phyloP scores from a whole-genome alignment of 768 basidiomycete species.

The Suillus cothurnatus region DNA sequence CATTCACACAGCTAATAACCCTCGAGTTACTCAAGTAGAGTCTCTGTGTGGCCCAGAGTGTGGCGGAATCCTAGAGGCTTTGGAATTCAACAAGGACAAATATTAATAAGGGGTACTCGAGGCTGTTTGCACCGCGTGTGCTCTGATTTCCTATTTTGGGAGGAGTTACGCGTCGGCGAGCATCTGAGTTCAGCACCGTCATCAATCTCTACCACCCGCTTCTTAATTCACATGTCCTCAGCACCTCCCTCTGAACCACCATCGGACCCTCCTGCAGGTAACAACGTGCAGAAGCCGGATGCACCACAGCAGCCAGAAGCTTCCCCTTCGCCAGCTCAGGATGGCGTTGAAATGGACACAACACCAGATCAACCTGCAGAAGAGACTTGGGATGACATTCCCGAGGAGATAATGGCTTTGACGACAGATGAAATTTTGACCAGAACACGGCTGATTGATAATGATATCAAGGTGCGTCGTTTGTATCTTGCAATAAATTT shows the following conservation, averaged over 20 bases:
- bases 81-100: not conserved
- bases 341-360: conserved; percentile 63
- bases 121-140: not conserved
- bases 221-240: conserved; percentile 51
- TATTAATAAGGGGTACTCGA: not conserved
- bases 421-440: conserved; percentile 87
- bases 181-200: conserved; percentile 3
- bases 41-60: not conserved
- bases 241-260: conserved; percentile 57
- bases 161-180: conserved; percentile 29
- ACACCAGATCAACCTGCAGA: conserved; percentile 68
- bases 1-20: not conserved
- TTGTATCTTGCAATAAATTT: not conserved
- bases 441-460: conserved; percentile 91
- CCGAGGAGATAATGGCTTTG: conserved; percentile 79
- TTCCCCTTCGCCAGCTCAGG: conserved; percentile 38
- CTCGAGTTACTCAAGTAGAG: not conserved
- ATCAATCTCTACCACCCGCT: conserved; percentile 5
- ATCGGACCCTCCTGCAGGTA: conserved; percentile 47
- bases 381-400: conserved; percentile 91
- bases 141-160: conserved; percentile 27
- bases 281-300: conserved; percentile 49
- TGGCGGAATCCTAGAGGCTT: not conserved
- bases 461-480: conserved; percentile 83
- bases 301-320: conserved; percentile 39